These are phyloP conservation scores for Boletus fagicola DNA, from an alignment of 768 basidiomycete genomes.

Conservation along the genomic window DNA sequence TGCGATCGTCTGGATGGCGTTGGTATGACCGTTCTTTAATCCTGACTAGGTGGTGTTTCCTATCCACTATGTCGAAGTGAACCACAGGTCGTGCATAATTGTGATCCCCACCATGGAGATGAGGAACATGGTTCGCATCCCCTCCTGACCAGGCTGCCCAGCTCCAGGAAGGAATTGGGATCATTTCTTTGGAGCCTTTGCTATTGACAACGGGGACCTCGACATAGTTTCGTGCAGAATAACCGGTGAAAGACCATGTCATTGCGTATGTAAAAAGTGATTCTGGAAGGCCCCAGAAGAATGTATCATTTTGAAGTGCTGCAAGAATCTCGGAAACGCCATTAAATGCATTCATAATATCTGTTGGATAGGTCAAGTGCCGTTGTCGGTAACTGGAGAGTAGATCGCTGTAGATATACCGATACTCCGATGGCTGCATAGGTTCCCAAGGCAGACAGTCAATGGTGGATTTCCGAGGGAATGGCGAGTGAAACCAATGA, in stretches of 20 bases:
- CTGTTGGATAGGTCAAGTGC: constrained; percentile 9
- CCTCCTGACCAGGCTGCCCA: constrained; percentile 10
- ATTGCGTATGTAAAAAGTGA: constrained; percentile 11
- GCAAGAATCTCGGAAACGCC: constrained; percentile 15
- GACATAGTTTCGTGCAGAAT: not conserved
- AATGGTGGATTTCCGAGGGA: not conserved
- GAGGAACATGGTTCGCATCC: too few species aligned
- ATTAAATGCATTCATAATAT: constrained; percentile 12
- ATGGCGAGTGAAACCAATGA: not conserved
- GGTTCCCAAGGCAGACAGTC: not conserved
- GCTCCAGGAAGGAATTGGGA: constrained; percentile 19
- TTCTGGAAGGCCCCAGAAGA: constrained; percentile 16
- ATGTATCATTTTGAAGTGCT: constrained; percentile 9
- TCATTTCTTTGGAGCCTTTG: constrained; percentile 2
- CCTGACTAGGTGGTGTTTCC: not conserved
- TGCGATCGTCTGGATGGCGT: not conserved
- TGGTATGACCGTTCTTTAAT: not conserved
- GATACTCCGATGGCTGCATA: not conserved
- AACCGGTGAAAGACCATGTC: constrained; percentile 1
- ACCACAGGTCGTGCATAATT: not conserved
- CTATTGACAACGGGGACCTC: not conserved
- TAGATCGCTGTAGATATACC: not conserved
- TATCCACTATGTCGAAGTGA: constrained; percentile 7
- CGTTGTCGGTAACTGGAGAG: constrained; percentile 11
- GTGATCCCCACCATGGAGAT: too few species aligned